phyloP scores from a whole-genome alignment of 208 protist genomes.

The Ichthyophonus hoferi region DNA sequence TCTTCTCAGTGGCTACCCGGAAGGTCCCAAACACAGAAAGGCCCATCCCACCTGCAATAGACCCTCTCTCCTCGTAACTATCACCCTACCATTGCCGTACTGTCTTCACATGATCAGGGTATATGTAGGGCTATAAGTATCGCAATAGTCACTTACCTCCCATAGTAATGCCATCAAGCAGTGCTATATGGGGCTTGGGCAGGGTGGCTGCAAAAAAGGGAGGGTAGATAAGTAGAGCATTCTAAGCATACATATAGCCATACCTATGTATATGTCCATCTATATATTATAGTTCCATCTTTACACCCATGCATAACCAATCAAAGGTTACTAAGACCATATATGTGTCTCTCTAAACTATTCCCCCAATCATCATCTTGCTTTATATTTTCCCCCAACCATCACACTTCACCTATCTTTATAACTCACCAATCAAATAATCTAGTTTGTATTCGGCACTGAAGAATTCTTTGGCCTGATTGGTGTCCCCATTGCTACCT shows the following conservation, averaged over 20 bases:
- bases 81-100: neutral
- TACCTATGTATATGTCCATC: neutral
- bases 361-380: too few relatives aligned
- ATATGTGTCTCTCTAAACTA: too few relatives aligned
- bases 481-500: constrained; percentile 1
- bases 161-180: constrained; percentile 58
- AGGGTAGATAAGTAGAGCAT: too few relatives aligned
- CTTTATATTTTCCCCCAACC: too few relatives aligned
- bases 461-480: constrained; percentile 54
- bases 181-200: constrained; percentile 41
- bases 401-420: too few relatives aligned
- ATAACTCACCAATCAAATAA: constrained; percentile 34
- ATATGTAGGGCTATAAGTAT: neutral
- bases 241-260: neutral
- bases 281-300: too few relatives aligned
- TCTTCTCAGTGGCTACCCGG: constrained; percentile 61
- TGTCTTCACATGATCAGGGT: neutral
- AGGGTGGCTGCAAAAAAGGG: too few relatives aligned
- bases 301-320: too few relatives aligned
- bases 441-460: constrained; percentile 64
- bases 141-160: constrained; percentile 47
- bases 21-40: constrained; percentile 63
- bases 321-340: too few relatives aligned
- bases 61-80: neutral
- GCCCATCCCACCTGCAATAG: constrained; percentile 61